Evolutionary conservation across 441 rosid species (phyloP), one percentile per base, ranked within the genome.

Genomic region (Cnidoscolus chayamansa): DNA sequence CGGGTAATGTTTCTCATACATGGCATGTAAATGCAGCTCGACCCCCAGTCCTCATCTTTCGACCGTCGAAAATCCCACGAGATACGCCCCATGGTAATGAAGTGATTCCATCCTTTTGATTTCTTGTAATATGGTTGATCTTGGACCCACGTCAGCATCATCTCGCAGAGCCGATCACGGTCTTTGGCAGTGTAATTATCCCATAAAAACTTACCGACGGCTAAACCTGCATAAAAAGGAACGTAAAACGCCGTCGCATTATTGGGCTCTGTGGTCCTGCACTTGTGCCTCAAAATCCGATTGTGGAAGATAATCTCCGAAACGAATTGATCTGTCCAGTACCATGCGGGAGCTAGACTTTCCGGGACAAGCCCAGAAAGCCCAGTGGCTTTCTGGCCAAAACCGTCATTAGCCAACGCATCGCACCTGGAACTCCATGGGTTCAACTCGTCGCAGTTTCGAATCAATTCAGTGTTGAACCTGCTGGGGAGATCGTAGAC

Each of bases 61-160:
- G 97, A 76, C 68, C 97, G 84, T 1, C 97, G 88, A 73, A 94
- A 94, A 81, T 94, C 98, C 98, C 97, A 94, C n/a, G 97, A 85
- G 84, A 94, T 90, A 47, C 98, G 88, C 0, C 97, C 98, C 97
- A 92, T 88, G 1, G 92, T 84, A 45, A 90, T 68, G 75, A 92
- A 94, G 72, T 94, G 98, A 88, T 94, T 86, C 98, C 98, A 89
- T 12, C 97, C 98, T 74, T 82, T 70, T 2, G 95, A 90, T 82
- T 72, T 79, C 50, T 74, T 81, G 85, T 80, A 94, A 37, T 82
- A 80, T 11, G 83, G 89, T 40, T 94, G 98, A 45, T 79, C 81
- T 9, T 74, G 78, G 13, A 92, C 77, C 97, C 96, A 92, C 53
- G 58, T 68, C 49, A 86, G 58, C 90, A 90, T 88, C 85, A 70